Base-by-base conservation (phyloP, 164 flowering plant genomes). In the Chimonanthus salicifolius region DNA sequence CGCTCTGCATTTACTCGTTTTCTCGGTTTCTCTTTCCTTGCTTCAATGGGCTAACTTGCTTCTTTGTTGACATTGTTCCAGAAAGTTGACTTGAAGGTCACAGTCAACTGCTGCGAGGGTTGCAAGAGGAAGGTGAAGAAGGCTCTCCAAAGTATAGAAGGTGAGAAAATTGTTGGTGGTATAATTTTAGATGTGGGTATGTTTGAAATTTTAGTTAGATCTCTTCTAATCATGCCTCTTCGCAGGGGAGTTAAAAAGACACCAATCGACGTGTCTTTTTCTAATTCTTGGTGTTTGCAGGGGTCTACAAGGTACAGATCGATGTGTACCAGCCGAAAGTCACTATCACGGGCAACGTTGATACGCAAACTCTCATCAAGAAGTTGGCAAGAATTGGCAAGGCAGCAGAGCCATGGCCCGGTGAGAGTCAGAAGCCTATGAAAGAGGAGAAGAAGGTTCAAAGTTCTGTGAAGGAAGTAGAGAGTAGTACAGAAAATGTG, bases 81-180 rank as follows among this genome's bases (percentile, higher is more conserved):
- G 91, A 82, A 78, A 79, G 75, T 86, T 70, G 89, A 88, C 60
- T 64, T 88, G 81, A 88, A 82, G 78, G 91, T 88, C 21, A 78
- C 76, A 9, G 82, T 85, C 47, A 76, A 75, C 75, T 88, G 91
- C 78, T 87, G 90, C 54, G 89, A 88, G 20, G 91, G 89, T 63
- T 88, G 91, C 82, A 84, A 83, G 83, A 81, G 67, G 73, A 86
- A 86, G 78, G 89, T 88, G 63, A 88, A 84, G 83, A 88, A 88
- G 79, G 74, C 77, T 49, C 62, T 88, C 58, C 87, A 69, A 62
- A 74, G 81, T 18, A 68, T 88, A 69, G 87, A 85, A 69, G 91
- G 91, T 88, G 46, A 45, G 54, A 16, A 54, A 46, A 66, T 33
- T 45, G 13, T 18, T 45, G 15, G 9, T 60, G 9, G 44, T 49